A percentile compares a stretch with the other conserved stretches of the same genome.
Evolutionary conservation across 2,329 filamentous ascomycete genomes (phyloP).

Genomic region (Trichoderma asperellum): DNA sequence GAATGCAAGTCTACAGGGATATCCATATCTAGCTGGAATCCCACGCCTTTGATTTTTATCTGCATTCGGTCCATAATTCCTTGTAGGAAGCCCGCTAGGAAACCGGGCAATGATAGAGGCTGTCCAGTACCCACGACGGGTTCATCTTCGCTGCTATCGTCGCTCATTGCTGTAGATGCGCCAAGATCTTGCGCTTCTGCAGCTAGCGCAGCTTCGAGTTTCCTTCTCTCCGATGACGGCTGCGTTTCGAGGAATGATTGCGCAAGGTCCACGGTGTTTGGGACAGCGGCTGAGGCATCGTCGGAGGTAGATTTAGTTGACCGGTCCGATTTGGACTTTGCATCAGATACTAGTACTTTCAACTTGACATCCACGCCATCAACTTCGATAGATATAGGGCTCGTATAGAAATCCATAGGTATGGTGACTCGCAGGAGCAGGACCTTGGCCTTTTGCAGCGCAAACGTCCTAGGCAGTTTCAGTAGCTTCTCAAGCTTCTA

Average conservation of each 20-base stretch:
- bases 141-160: conserved; percentile 66
- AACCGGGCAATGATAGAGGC: conserved; percentile 68
- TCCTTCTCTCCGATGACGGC: conserved; percentile 64
- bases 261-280: conserved; percentile 73
- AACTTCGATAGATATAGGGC: conserved; percentile 79
- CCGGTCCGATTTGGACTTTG: conserved; percentile 49
- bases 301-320: conserved; percentile 37
- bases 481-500: conserved; percentile 80
- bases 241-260: conserved; percentile 78
- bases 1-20: conserved; percentile 54
- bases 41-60: conserved; percentile 66
- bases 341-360: conserved; percentile 50
- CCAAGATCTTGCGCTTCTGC: conserved; percentile 65
- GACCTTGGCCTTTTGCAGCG: conserved; percentile 74
- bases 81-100: conserved; percentile 72
- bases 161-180: conserved; percentile 63
- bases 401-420: conserved; percentile 85
- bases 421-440: conserved; percentile 78
- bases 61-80: conserved; percentile 74
- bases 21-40: conserved; percentile 67
- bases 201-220: conserved; percentile 70
- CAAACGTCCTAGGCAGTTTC: conserved; percentile 72
- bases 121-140: conserved; percentile 69
- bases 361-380: conserved; percentile 77
- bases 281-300: conserved; percentile 51